Base-by-base conservation (phyloP, 202 grass and related monocot species). In the Elaeis oleifera region DNA sequence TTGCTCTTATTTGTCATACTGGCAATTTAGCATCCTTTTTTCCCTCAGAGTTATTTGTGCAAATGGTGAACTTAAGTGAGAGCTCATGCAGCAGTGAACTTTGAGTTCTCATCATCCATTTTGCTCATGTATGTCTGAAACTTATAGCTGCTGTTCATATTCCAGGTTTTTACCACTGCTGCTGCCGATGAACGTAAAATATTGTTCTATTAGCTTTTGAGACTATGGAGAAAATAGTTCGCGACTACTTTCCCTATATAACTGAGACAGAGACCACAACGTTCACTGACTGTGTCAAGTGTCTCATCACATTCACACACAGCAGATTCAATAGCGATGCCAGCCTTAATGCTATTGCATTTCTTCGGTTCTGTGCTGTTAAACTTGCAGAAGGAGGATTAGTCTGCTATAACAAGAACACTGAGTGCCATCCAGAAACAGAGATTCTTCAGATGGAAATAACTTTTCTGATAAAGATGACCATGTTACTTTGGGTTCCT, bases 291-390 rank as follows among this genome's bases (percentile, higher is more conserved):
- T 97, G 94, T 79, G 88, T 97, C 24, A 81, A 83, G 58, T 97
- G 88, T 77, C 84, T 97, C 62, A 76, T 92, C 71, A 68, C 94
- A 57, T 97, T 97, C 76, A 97, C 88, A 56, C 81, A 77, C 65
- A 97, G 94, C 65, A 87, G 88, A 71, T 97, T 92, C 68, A 97
- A 71, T 75, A 97, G 82, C 50, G 94, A 97, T 70, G 84, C 85
- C 49, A 97, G 83, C 72, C 81, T 97, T 59, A 97, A 97, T 28
- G 88, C 94, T 74, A 97, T 97, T 48, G 94, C 88, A 4, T 97
- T 97, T 81, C 81, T 97, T 36, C 76, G 88, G 17, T 97, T 92
- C 79, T 97, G 94, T 77, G 88, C 94, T 70, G 82, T 89, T 80
- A 97, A 89, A 81, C 84, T 97, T 60, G 94, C 94, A 56, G 82